These are phyloP conservation scores for Tephrocybe sp. DNA, from an alignment of 768 basidiomycete species.

Conservation along the genomic window DNA sequence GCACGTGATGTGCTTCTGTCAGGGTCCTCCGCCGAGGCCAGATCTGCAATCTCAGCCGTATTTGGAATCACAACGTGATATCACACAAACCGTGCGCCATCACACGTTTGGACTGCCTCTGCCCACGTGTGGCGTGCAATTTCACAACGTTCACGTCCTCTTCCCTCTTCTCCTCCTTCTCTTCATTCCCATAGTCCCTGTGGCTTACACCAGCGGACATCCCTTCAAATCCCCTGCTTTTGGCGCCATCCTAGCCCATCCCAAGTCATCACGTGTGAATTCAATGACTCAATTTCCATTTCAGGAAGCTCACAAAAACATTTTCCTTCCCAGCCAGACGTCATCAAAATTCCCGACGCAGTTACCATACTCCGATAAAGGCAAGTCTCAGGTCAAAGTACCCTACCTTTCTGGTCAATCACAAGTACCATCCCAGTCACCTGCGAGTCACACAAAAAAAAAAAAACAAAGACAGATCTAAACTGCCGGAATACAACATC, in stretches of 20 bases:
- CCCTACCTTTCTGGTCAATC: not conserved
- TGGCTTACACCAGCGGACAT: no score
- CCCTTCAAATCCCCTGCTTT: no score
- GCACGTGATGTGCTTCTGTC: slow-evolving; percentile 19
- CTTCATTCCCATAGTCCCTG: no score
- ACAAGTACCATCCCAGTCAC: not conserved
- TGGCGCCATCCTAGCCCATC: no score
- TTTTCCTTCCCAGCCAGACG: slow-evolving; percentile 1
- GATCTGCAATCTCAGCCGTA: slow-evolving; percentile 9
- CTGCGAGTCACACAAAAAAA: no score
- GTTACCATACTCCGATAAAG: not conserved
- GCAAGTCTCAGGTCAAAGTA: not conserved
- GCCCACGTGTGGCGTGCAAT: slow-evolving; percentile 28
- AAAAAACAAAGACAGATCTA: not conserved
- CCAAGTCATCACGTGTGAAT: slow-evolving; percentile 9
- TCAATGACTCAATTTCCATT: slow-evolving; percentile 12
- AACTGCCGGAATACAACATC: not conserved
- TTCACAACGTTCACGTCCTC: slow-evolving; percentile 18
- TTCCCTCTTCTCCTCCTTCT: not conserved
- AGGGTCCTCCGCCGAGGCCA: slow-evolving; percentile 18
- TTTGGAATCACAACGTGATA: slow-evolving; percentile 6
- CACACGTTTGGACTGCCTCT: slow-evolving; percentile 30
- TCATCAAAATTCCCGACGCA: not conserved
- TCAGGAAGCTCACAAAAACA: not conserved
- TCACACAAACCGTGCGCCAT: slow-evolving; percentile 19